A percentile compares a stretch with the other conserved stretches of the same genome.
Evolutionary conservation across 176 grass and related monocot species (phyloP).

Genomic region (Hyparrhenia diplandra): DNA sequence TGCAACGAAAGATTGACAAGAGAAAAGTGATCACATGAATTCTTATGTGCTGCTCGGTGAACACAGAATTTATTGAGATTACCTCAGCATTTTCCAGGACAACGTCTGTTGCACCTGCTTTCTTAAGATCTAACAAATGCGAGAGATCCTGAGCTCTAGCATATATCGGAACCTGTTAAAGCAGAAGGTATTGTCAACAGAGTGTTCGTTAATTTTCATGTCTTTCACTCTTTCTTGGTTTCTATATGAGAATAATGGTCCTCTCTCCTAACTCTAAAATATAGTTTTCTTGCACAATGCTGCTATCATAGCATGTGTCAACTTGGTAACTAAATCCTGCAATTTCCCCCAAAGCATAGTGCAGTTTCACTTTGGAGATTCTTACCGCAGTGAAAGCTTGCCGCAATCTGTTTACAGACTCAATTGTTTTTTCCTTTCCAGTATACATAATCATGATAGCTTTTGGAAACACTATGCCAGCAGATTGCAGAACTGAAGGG

Average conservation of each 20-base stretch:
- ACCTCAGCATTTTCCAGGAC: constrained; percentile 96
- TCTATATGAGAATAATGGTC: neutral
- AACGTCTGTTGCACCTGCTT: constrained; percentile 89
- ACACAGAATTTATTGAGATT: constrained; percentile 10
- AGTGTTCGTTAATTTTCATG: neutral
- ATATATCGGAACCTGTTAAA: constrained; percentile 75
- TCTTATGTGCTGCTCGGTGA: neutral
- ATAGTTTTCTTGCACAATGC: neutral
- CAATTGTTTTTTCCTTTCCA: constrained; percentile 59
- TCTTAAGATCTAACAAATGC: constrained; percentile 84
- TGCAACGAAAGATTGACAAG: constrained; percentile 40
- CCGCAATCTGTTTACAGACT: constrained; percentile 79
- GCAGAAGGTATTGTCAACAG: neutral
- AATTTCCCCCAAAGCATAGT: neutral
- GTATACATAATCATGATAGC: constrained; percentile 97
- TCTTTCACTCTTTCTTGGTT: neutral
- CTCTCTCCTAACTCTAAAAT: neutral
- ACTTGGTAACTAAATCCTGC: neutral
- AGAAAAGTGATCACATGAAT: neutral
- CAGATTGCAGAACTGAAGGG: constrained; percentile 90
- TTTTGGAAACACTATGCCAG: constrained; percentile 93
- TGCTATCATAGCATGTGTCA: neutral
- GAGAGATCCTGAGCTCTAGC: constrained; percentile 70
- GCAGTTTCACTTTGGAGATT: neutral
- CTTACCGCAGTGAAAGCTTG: constrained; percentile 90